These are phyloP conservation scores for Diacronema lutheri DNA, from an alignment of 78 protist genomes.

Conservation along the genomic window DNA sequence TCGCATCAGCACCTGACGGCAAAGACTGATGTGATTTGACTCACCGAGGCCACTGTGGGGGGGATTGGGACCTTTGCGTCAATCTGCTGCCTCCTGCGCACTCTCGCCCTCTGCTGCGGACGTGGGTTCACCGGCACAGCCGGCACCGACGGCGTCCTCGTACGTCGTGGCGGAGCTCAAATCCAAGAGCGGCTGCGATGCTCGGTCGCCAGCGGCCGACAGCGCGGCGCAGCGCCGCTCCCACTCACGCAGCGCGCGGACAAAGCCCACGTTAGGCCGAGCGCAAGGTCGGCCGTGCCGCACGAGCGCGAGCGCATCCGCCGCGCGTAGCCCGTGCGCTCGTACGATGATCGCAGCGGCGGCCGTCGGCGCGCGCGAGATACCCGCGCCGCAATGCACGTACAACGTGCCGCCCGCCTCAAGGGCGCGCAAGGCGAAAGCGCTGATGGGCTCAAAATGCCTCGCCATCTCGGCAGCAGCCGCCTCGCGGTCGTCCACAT, in stretches of 20 bases:
- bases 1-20: no score
- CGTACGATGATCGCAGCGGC: neutral
- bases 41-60: no score
- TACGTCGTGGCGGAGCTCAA: no score
- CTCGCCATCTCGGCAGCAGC: neutral
- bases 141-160: no score
- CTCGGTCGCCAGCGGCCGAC: no score
- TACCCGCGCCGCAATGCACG: constrained; percentile 39
- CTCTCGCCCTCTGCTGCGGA: no score
- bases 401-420: neutral
- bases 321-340: neutral
- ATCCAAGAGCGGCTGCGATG: no score
- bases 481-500: neutral
- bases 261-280: constrained; percentile 12
- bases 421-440: neutral
- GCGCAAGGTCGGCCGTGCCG: neutral
- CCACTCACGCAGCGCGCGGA: neutral
- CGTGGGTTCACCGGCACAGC: no score
- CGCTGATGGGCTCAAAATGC: neutral
- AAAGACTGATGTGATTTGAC: no score
- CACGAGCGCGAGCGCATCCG: neutral
- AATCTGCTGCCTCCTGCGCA: no score
- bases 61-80: no score
- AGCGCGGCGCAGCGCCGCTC: no score
- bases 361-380: constrained; percentile 25